phyloP scores from a whole-genome alignment of 345 rosid species.

The Citrus cavaleriei region DNA sequence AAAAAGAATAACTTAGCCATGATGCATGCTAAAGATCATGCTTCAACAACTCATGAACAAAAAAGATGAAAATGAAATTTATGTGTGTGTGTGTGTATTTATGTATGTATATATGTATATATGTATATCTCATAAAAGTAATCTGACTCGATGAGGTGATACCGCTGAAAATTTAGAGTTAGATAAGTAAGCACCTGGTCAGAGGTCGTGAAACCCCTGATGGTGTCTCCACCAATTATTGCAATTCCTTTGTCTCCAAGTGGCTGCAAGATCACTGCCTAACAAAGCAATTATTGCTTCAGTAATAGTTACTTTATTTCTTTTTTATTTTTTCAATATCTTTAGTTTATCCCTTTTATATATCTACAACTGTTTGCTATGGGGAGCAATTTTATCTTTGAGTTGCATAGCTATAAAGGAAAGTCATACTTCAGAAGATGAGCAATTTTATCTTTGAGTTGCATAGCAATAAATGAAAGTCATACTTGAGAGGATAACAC shows the following conservation, averaged over 20 bases:
- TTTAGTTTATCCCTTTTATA: not conserved
- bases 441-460: too few species aligned
- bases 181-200: constrained; percentile 61
- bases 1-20: not conserved
- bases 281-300: constrained; percentile 16
- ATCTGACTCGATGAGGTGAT: not conserved
- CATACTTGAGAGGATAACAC: not conserved
- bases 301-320: not conserved
- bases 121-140: not conserved
- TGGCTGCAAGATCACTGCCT: constrained; percentile 96
- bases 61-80: not conserved
- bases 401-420: not conserved
- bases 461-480: not conserved
- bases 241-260: constrained; percentile 76
- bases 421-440: too few species aligned
- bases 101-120: too few species aligned
- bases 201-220: constrained; percentile 82
- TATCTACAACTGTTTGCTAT: not conserved
- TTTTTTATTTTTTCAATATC: not conserved
- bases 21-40: not conserved
- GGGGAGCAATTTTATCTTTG: not conserved
- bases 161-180: not conserved
- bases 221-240: constrained; percentile 80
- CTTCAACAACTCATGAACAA: not conserved
- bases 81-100: too few species aligned